phyloP scores from a whole-genome alignment of 2,329 filamentous ascomycete species.

The Rutstroemia sp. region DNA sequence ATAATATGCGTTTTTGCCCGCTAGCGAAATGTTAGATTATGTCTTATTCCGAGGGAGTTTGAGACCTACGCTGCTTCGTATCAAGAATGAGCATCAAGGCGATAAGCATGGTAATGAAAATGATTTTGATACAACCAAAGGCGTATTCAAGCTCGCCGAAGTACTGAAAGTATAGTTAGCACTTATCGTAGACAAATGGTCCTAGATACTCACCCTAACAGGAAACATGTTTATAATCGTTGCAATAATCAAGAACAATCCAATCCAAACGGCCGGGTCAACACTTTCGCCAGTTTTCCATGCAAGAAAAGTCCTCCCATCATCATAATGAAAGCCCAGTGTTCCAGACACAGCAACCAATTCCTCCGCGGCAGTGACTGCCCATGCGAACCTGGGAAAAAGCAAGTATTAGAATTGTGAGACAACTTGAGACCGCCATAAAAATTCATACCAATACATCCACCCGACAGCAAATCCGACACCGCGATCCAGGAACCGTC shows the following conservation, averaged over 20 bases:
- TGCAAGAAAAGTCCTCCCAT: slow-evolving; percentile 29
- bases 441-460: slow-evolving; percentile 31
- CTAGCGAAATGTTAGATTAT: slow-evolving; percentile 19
- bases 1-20: slow-evolving; percentile 32
- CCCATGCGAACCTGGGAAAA: slow-evolving; percentile 32
- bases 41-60: not conserved
- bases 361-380: slow-evolving; percentile 32
- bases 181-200: not conserved
- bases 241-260: slow-evolving; percentile 31
- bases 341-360: slow-evolving; percentile 31
- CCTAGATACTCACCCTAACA: slow-evolving; percentile 27
- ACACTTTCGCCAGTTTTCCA: slow-evolving; percentile 31
- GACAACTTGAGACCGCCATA: not conserved
- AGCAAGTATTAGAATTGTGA: not conserved
- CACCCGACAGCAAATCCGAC: slow-evolving; percentile 34
- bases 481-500: slow-evolving; percentile 32
- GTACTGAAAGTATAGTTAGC: slow-evolving; percentile 11
- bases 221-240: slow-evolving; percentile 32
- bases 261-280: slow-evolving; percentile 34
- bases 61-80: slow-evolving; percentile 30
- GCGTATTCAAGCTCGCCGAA: slow-evolving; percentile 34
- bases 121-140: slow-evolving; percentile 33
- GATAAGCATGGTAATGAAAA: slow-evolving; percentile 32
- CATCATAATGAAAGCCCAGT: slow-evolving; percentile 33
- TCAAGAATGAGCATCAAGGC: slow-evolving; percentile 34